Conservation (phyloP, 2,329 filamentous ascomycete species). For the Cadophora sp. region DNA sequence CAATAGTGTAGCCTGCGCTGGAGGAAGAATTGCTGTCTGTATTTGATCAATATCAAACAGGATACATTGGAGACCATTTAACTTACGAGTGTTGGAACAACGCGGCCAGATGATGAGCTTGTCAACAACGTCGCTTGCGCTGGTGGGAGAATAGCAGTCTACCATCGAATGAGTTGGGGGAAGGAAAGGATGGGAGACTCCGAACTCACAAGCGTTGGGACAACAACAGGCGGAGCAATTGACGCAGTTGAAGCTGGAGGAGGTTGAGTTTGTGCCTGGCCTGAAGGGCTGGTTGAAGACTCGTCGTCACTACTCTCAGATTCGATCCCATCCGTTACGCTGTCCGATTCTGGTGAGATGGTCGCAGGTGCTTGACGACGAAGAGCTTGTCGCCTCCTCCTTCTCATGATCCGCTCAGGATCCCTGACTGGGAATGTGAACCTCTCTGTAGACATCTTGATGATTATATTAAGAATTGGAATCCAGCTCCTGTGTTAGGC, state of each 20-base stretch:
- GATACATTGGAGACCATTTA: neutral
- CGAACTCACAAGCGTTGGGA: neutral
- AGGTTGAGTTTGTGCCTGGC: constrained; percentile 1
- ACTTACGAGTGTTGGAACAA: constrained; percentile 7
- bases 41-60: neutral
- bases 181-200: neutral
- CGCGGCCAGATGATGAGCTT: neutral
- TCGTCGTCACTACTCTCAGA: constrained; percentile 9
- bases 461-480: constrained; percentile 12
- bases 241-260: constrained; percentile 1
- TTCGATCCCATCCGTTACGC: neutral
- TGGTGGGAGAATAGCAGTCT: constrained; percentile 13
- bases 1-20: neutral
- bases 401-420: constrained; percentile 1
- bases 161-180: neutral
- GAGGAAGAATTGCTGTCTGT: constrained; percentile 10
- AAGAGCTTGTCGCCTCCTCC: constrained; percentile 12
- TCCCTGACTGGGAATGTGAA: constrained; percentile 7
- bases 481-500: constrained; percentile 1
- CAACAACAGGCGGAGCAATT: neutral
- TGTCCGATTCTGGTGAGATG: neutral
- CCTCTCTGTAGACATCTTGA: constrained; percentile 10
- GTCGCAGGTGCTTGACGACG: constrained; percentile 9
- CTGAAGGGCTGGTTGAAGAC: neutral
- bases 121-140: constrained; percentile 8